phyloP scores from a whole-genome alignment of 306 rosid species.

The Fragaria iinumae region DNA sequence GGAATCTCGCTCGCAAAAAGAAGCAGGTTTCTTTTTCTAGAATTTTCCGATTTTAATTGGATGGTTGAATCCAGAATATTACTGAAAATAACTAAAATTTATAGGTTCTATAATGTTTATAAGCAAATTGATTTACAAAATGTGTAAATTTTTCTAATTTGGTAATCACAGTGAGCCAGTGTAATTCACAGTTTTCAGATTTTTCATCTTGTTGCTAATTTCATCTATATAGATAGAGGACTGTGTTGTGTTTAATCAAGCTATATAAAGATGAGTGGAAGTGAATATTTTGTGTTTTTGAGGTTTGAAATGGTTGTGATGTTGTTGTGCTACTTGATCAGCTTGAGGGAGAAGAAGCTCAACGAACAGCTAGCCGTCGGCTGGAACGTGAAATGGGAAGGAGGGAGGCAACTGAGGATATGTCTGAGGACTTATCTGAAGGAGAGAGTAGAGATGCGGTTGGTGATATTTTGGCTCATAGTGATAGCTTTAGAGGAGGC shows the following conservation, averaged over 20 bases:
- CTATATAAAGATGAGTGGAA: neutral
- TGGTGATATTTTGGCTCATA: constrained; percentile 33
- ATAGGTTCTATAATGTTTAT: neutral
- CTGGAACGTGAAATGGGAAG: constrained; percentile 55
- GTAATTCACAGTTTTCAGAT: neutral
- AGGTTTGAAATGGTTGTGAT: neutral
- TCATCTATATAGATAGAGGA: neutral
- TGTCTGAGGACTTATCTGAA: constrained; percentile 66
- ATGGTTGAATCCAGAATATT: neutral
- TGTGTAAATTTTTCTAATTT: neutral
- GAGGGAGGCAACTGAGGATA: constrained; percentile 53
- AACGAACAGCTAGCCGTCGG: constrained; percentile 35
- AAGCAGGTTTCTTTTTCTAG: constrained; percentile 41
- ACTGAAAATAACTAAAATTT: neutral
- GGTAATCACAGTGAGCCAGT: neutral
- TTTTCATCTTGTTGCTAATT: neutral
- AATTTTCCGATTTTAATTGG: neutral
- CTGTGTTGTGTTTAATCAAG: neutral
- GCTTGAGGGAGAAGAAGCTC: constrained; percentile 63
- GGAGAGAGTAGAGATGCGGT: constrained; percentile 55
- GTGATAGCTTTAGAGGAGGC: constrained; percentile 33
- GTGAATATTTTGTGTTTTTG: neutral
- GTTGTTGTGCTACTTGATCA: constrained; percentile 10
- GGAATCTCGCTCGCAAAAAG: constrained; percentile 68
- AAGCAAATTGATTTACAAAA: neutral